Percentiles rank a stretch among this genome's conserved stretches.
Conservation (phyloP, 2,329 filamentous ascomycete species). For the Periconia sp. region DNA sequence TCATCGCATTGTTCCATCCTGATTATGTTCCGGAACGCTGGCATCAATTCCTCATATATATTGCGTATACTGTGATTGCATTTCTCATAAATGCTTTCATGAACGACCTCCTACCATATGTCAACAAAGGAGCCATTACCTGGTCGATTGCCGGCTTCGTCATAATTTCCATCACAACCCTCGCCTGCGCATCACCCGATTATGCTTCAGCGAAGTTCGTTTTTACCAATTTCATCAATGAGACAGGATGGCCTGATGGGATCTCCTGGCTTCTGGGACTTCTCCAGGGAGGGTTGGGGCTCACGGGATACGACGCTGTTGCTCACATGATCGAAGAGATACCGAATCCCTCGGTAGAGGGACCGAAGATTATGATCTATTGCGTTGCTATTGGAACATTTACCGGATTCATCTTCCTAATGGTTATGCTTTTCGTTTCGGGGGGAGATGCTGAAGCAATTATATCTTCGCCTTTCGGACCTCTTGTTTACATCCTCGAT, state of each 20-base stretch:
- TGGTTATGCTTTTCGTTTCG: constrained; percentile 65
- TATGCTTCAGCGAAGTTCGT: constrained; percentile 67
- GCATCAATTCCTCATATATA: constrained; percentile 75
- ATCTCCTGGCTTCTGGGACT: constrained; percentile 56
- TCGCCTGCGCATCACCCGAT: constrained; percentile 66
- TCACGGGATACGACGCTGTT: constrained; percentile 58
- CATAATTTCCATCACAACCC: constrained; percentile 69
- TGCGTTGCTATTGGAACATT: constrained; percentile 64
- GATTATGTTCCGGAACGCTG: constrained; percentile 61
- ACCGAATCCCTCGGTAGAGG: constrained; percentile 59
- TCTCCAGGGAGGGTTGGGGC: constrained; percentile 57
- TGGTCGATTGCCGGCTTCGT: constrained; percentile 72
- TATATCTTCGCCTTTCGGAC: constrained; percentile 58
- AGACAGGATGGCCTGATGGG: constrained; percentile 70
- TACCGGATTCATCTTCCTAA: constrained; percentile 65
- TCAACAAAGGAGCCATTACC: constrained; percentile 70
- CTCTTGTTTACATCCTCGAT: constrained; percentile 63
- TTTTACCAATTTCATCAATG: constrained; percentile 68
- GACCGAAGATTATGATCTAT: constrained; percentile 67
- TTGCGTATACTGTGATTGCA: constrained; percentile 62
- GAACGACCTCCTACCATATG: constrained; percentile 61
- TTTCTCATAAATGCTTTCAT: constrained; percentile 68
- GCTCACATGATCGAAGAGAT: constrained; percentile 64
- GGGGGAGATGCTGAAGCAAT: constrained; percentile 57
- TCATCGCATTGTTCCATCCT: constrained; percentile 63